Base-by-base conservation (phyloP, 2,329 filamentous ascomycete species). In the Aspergillus eucalypticola region DNA sequence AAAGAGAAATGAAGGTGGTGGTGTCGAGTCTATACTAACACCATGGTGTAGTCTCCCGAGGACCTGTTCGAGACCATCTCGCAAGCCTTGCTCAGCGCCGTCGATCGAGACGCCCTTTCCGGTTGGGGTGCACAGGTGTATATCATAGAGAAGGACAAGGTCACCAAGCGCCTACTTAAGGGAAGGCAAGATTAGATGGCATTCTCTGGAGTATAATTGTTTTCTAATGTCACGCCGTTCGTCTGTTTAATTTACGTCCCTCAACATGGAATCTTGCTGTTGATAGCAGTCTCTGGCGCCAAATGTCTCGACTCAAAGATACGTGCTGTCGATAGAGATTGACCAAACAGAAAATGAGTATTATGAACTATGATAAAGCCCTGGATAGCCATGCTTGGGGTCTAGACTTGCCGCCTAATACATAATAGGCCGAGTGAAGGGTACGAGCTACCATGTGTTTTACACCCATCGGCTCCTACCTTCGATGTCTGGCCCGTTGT, bases 111-210 rank as follows among this genome's bases (percentile, higher is more conserved):
- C 79, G 95, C 95, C 56, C 84, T 99, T 65, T 97, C 94, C 39
- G 95, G 95, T 66, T 98, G 95, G 95, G 95, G 95, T 76, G 95
- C 95, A 41, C 92, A 99, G 75, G 95, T 99, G 70, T 99, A 98
- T 82, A 96, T 99, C 75, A 96, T 99, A 78, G 95, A 98, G 84
- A 99, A 99, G 86, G 93, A 96, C 83, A 98, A 98, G 90, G 91
- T 99, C 65, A 98, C 95, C 73, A 97, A 98, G 89, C 86, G 95
- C 78, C 87, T 99, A 88, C 84, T 99, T 78, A 98, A 98, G 88
- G 93, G 93, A 75, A 88, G 93, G 83, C 94, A 98, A 83, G 94
- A 98, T 78, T 93, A 91, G 71, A 72, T 48, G 52, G 42, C 39
- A 55, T 35, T 25, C 35, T 44, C 21, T 46, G 35, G 39, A 44